phyloP scores from a whole-genome alignment of 129 eudicot genomes.

The Pseudognaphalium luteoalbum region DNA sequence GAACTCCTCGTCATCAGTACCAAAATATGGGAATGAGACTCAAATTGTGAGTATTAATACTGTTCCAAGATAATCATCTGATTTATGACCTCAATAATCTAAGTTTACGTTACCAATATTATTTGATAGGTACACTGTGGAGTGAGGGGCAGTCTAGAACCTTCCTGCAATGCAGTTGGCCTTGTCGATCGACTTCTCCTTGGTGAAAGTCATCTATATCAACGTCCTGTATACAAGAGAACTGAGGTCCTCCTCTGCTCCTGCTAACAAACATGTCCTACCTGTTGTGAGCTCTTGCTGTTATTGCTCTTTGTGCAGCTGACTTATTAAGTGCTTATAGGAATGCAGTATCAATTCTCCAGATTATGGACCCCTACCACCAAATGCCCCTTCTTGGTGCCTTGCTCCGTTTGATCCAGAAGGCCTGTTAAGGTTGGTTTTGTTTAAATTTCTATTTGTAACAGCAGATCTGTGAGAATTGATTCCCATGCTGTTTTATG shows the following conservation, averaged over 20 bases:
- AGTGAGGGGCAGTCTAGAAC: constrained; percentile 81
- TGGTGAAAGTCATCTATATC: constrained; percentile 85
- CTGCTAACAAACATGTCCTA: not conserved
- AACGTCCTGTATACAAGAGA: constrained; percentile 92
- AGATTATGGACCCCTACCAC: constrained; percentile 92
- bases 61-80: not conserved
- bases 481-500: constrained; percentile 8
- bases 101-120: not conserved
- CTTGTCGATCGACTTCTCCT: constrained; percentile 74
- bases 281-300: constrained; percentile 8
- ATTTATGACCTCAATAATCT: constrained; percentile 9
- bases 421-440: constrained; percentile 74
- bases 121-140: constrained; percentile 70
- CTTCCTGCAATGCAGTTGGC: constrained; percentile 95
- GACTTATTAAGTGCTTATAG: constrained; percentile 42
- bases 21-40: constrained; percentile 41
- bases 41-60: constrained; percentile 50
- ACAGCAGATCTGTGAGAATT: not conserved
- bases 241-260: constrained; percentile 48
- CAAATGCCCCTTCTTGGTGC: constrained; percentile 87
- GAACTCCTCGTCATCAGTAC: constrained; percentile 25
- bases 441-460: not conserved
- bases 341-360: constrained; percentile 92
- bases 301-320: constrained; percentile 16
- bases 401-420: constrained; percentile 99